Evolutionary conservation across 441 rosid species (phyloP).

Genomic region (Jatropha multifida): DNA sequence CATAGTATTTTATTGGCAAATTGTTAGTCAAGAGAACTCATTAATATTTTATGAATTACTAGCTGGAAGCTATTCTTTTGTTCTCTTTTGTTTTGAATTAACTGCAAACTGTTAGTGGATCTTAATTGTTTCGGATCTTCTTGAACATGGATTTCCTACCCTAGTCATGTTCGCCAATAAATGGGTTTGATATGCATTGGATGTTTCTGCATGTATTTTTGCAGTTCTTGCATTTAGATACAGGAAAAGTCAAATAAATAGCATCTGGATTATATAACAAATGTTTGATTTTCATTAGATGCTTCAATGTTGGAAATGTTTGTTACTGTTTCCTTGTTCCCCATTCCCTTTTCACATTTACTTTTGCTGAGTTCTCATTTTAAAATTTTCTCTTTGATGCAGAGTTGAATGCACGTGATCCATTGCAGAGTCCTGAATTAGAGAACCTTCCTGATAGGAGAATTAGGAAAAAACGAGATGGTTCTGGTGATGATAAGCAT

Average conservation of each 20-base stretch:
- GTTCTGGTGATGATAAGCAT: conserved; percentile 57
- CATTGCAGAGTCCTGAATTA: conserved; percentile 46
- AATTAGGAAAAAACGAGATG: conserved; percentile 66
- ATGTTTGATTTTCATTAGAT: background rate
- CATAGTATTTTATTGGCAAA: background rate
- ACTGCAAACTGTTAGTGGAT: background rate
- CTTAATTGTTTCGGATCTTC: background rate
- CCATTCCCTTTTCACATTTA: background rate
- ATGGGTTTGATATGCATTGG: background rate
- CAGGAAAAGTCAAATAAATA: background rate
- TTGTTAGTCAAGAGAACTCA: background rate
- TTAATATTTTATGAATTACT: background rate
- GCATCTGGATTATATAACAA: background rate
- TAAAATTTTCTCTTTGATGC: conserved; percentile 25
- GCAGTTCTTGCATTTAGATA: background rate
- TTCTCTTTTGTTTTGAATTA: background rate
- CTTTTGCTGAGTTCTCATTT: background rate
- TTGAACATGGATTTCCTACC: background rate
- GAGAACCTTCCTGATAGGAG: conserved; percentile 64
- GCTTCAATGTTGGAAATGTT: background rate
- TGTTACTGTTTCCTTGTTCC: background rate
- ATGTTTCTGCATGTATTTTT: background rate
- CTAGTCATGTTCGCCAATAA: background rate
- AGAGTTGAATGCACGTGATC: conserved; percentile 55
- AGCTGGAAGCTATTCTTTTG: background rate